Conservation (phyloP, 1,284 basidiomycete species). For the Vanrija pseudolonga region DNA sequence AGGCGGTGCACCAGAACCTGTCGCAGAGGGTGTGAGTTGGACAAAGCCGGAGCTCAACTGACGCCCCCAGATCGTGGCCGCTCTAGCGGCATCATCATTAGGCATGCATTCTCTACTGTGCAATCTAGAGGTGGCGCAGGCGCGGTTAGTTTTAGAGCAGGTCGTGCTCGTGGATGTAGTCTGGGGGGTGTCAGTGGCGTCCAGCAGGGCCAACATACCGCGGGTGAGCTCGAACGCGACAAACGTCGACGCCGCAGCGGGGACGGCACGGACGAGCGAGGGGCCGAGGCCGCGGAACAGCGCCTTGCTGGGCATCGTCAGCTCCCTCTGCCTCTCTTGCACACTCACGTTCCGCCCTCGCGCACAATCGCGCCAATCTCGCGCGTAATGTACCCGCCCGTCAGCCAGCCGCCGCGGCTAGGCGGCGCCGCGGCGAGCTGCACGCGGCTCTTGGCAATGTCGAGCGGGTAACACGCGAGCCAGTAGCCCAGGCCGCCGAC, state of each 20-base stretch:
- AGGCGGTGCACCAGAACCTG: conserved; percentile 78
- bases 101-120: too few relatives aligned
- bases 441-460: conserved; percentile 86
- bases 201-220: conserved; percentile 46
- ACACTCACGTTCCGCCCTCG: conserved; percentile 66
- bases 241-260: conserved; percentile 86
- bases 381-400: conserved; percentile 64
- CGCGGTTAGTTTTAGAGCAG: conserved; percentile 17
- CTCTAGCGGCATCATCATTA: too few relatives aligned
- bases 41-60: too few relatives aligned
- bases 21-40: conserved; percentile 8
- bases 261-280: conserved; percentile 70
- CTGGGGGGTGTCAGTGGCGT: conserved; percentile 11
- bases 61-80: too few relatives aligned
- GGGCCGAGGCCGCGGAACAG: conserved; percentile 71
- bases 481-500: conserved; percentile 90
- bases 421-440: conserved; percentile 77
- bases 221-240: conserved; percentile 84
- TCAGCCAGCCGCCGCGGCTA: conserved; percentile 59
- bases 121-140: neutral
- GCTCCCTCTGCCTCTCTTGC: neutral
- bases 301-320: conserved; percentile 56
- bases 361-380: conserved; percentile 66
- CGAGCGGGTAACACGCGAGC: conserved; percentile 87
- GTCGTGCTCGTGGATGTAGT: conserved; percentile 36